Base-by-base conservation (phyloP, 805 yeast genomes). In the Lachancea thermotolerans region DNA sequence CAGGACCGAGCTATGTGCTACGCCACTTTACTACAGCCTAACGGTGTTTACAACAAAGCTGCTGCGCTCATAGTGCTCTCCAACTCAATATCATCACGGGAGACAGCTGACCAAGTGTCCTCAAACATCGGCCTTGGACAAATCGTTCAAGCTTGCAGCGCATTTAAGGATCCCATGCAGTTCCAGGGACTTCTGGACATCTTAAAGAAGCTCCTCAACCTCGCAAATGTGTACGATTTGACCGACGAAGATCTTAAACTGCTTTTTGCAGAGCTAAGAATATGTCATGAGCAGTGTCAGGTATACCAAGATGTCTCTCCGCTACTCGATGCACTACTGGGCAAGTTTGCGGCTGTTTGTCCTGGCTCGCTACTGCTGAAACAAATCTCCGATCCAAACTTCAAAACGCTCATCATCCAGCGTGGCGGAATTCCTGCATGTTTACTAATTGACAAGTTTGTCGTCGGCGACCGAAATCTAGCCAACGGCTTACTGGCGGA, bases 161-260 rank as follows among this genome's bases (percentile, higher is more conserved):
- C 34, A 7, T 45, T 64, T 10, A 52, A 45, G 18, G 69, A 65
- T 39, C 67, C 67, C 4, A 47, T 62, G 46, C 60, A 61, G 42
- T 60, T 47, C 34, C 67, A 63, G 48, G 66, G 68, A 1, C 55
- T 54, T 33, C 41, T 65, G 7, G 64, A 60, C 45, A 43, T 62
- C 12, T 29, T 56, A 4, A 59, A 49, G 35, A 65, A 65, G 47
- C 40, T 58, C 11, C 14, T 65, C 10, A 60, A 53, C 33, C 33
- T 59, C 8, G 43, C 54, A 2, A 56, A 45, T 38, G 50, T 53
- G 2, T 55, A 58, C 54, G 52, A 52, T 10, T 27, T 60, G n/a
- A 27, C 48, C 0, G 35, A 49, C 1, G 50, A 53, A 1, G 48
- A 47, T n/a, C 25, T 55, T 7, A 11, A 15, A 3, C 39, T 32